Conservation (phyloP, 2,329 filamentous ascomycete species). For the Apiospora malaysiana region DNA sequence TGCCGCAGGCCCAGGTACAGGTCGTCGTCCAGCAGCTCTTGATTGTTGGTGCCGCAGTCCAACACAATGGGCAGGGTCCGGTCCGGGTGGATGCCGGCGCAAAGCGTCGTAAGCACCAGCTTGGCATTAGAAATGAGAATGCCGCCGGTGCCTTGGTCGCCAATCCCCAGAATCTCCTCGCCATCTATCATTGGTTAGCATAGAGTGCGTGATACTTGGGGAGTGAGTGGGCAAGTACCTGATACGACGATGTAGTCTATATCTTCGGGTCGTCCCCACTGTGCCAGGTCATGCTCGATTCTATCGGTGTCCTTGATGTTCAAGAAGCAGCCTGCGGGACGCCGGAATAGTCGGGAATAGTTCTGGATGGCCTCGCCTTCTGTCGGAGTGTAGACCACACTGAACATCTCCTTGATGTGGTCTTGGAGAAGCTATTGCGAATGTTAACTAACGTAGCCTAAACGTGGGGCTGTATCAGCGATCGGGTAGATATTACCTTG, state of each 20-base stretch:
- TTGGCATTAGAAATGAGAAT: constrained; percentile 87
- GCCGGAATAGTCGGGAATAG: constrained; percentile 78
- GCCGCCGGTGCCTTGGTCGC: constrained; percentile 85
- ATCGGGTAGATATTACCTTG: constrained; percentile 53
- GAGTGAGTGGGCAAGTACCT: constrained; percentile 51
- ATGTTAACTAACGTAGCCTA: neutral
- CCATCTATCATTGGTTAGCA: constrained; percentile 48
- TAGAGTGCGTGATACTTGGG: neutral
- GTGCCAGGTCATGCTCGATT: constrained; percentile 69
- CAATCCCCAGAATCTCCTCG: constrained; percentile 82
- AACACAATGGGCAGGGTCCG: constrained; percentile 81
- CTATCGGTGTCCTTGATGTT: constrained; percentile 73
- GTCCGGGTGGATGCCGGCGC: constrained; percentile 84
- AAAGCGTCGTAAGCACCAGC: constrained; percentile 80
- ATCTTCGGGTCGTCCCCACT: constrained; percentile 74
- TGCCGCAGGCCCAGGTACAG: constrained; percentile 79
- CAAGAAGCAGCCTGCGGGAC: constrained; percentile 81
- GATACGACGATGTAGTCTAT: constrained; percentile 90
- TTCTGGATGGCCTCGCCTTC: constrained; percentile 89
- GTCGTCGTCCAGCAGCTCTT: constrained; percentile 74
- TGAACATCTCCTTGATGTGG: constrained; percentile 86
- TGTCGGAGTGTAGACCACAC: constrained; percentile 89
- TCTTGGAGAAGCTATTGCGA: constrained; percentile 66
- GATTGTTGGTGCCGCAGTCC: constrained; percentile 86
- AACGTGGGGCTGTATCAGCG: neutral